These are phyloP conservation scores for Pichia sp. DNA, from an alignment of 1,139 yeast genomes.

Conservation along the genomic window DNA sequence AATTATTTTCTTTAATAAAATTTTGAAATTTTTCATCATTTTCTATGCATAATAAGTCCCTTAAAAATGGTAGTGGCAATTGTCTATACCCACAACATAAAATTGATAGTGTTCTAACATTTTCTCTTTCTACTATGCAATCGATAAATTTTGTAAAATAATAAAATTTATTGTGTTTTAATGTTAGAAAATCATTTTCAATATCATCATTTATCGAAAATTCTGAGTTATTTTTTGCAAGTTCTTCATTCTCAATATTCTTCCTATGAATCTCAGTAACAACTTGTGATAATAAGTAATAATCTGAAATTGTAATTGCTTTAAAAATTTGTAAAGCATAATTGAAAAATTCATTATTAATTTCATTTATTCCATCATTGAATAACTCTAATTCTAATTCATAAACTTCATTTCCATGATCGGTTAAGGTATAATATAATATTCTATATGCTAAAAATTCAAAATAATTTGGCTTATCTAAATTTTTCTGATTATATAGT, in stretches of 20 bases:
- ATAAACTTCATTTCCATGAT: slow-evolving; percentile 47
- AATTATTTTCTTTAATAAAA: slow-evolving; percentile 39
- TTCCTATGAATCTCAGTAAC: slow-evolving; percentile 7
- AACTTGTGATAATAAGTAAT: slow-evolving; percentile 30
- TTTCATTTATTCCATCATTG: slow-evolving; percentile 18
- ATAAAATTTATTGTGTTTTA: slow-evolving; percentile 21
- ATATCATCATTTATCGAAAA: slow-evolving; percentile 2
- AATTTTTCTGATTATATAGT: slow-evolving; percentile 39
- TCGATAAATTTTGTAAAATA: slow-evolving; percentile 24
- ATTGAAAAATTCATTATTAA: slow-evolving; percentile 31
- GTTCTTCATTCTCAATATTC: slow-evolving; percentile 4
- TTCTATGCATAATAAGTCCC: slow-evolving; percentile 42
- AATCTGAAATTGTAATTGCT: slow-evolving; percentile 43
- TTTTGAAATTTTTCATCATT: slow-evolving; percentile 16
- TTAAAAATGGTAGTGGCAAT: slow-evolving; percentile 41
- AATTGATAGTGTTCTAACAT: slow-evolving; percentile 53
- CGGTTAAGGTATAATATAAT: slow-evolving; percentile 76
- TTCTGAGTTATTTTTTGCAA: neutral
- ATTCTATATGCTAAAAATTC: slow-evolving; percentile 75
- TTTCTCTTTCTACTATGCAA: slow-evolving; percentile 34
- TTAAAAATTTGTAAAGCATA: slow-evolving; percentile 42
- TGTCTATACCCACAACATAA: slow-evolving; percentile 59
- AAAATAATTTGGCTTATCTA: slow-evolving; percentile 35
- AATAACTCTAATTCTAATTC: slow-evolving; percentile 32
- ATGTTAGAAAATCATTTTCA: slow-evolving; percentile 13